Percentiles rank a stretch among this genome's conserved stretches.
These are phyloP conservation scores for Murraya paniculata DNA, from an alignment of 345 rosid species.

Conservation along the genomic window DNA sequence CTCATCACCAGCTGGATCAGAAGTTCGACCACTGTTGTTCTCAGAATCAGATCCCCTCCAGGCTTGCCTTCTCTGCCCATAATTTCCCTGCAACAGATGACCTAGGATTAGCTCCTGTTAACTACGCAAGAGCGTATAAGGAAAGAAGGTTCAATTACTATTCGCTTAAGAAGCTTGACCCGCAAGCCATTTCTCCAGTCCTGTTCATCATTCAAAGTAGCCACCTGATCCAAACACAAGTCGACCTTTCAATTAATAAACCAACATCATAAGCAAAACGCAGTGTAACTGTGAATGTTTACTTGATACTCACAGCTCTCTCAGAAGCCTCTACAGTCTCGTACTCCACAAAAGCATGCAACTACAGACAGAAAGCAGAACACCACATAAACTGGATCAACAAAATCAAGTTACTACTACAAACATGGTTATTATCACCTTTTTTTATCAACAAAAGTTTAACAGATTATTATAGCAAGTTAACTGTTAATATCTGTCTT, in stretches of 20 bases:
- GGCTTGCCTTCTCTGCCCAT: constrained; percentile 55
- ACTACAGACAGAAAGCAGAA: constrained; percentile 39
- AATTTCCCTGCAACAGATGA: constrained; percentile 42
- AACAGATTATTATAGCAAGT: background rate
- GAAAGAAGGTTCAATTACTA: constrained; percentile 36
- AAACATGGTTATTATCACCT: background rate
- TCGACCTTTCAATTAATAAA: background rate
- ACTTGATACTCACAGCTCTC: constrained; percentile 65
- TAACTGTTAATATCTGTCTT: background rate
- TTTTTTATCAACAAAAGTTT: background rate
- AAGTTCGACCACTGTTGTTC: constrained; percentile 30
- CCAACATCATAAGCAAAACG: constrained; percentile 10
- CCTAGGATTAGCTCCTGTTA: constrained; percentile 9
- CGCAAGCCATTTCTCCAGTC: constrained; percentile 96
- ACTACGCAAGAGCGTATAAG: background rate
- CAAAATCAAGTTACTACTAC: background rate
- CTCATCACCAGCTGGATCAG: constrained; percentile 48
- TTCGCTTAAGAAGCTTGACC: constrained; percentile 70
- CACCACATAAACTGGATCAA: background rate
- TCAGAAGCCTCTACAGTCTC: constrained; percentile 83
- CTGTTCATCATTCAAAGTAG: constrained; percentile 66
- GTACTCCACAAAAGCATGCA: constrained; percentile 85
- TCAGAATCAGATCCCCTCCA: constrained; percentile 59
- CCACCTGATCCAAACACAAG: constrained; percentile 53
- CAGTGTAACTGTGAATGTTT: background rate